Percentiles rank a stretch among this genome's conserved stretches.
Evolutionary conservation across 352 stramenopile genomes (phyloP).

Genomic region (Globisporangium echinulatum): DNA sequence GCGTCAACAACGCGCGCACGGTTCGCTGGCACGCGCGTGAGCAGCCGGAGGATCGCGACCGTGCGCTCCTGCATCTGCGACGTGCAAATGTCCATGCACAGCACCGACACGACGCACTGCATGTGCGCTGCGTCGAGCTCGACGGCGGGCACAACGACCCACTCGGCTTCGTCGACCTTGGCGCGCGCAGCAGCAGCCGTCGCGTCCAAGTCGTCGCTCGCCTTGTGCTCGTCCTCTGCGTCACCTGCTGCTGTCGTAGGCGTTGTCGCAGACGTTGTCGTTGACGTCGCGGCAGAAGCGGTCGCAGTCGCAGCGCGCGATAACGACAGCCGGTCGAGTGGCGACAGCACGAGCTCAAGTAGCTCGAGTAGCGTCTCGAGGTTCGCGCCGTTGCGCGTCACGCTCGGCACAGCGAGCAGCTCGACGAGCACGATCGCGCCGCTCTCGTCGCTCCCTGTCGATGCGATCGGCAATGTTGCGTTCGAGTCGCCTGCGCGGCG

Average conservation of each 20-base stretch:
- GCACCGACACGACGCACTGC: conserved; percentile 52
- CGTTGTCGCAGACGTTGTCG: conserved; percentile 9
- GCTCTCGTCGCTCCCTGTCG: neutral
- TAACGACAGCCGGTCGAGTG: conserved; percentile 64
- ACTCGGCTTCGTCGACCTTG: conserved; percentile 37
- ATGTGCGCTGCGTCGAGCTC: conserved; percentile 49
- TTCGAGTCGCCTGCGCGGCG: conserved; percentile 16
- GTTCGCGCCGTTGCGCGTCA: conserved; percentile 86
- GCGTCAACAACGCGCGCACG: conserved; percentile 53
- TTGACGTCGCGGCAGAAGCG: neutral
- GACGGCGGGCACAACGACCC: conserved; percentile 60
- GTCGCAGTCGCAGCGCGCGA: too few species aligned
- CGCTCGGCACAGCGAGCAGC: conserved; percentile 77
- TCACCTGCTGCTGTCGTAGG: neutral
- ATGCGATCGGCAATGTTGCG: too few species aligned
- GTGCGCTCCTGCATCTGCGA: conserved; percentile 79
- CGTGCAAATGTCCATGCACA: conserved; percentile 77
- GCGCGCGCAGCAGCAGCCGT: conserved; percentile 1
- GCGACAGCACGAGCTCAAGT: conserved; percentile 85
- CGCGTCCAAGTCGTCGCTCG: too few species aligned
- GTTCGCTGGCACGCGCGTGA: conserved; percentile 63
- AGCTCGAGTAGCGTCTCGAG: conserved; percentile 91
- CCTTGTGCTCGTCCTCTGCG: conserved; percentile 11
- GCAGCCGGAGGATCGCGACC: conserved; percentile 67
- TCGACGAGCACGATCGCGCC: conserved; percentile 78